Evolutionary conservation across 257 asterid species (phyloP).

Genomic region (Solanum bukasovii): DNA sequence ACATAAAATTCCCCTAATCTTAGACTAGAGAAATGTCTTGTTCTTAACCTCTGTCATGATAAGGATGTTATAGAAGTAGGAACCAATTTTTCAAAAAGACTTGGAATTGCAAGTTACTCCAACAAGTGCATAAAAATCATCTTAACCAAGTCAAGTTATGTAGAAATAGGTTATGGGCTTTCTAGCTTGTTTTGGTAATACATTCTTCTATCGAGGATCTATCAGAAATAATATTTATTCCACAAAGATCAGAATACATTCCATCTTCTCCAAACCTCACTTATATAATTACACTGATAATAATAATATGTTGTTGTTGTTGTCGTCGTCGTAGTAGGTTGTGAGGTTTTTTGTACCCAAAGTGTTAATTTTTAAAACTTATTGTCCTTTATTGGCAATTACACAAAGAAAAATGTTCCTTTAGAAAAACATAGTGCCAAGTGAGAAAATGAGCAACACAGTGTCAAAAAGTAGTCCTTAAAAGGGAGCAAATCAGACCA

Average conservation of each 20-base stretch:
- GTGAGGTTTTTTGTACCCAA: not conserved
- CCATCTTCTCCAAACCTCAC: no score
- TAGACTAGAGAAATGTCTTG: not conserved
- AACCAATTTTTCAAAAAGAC: not conserved
- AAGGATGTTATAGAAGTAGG: not conserved
- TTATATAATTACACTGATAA: not conserved
- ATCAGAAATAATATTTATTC: not conserved
- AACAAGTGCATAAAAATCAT: not conserved
- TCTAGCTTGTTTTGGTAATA: not conserved
- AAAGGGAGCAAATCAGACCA: conserved; percentile 1
- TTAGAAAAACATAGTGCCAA: not conserved
- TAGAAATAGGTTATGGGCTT: not conserved
- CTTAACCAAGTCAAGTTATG: not conserved
- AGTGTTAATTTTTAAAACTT: not conserved
- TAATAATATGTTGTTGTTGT: no score
- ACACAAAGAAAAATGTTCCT: not conserved
- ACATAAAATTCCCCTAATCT: not conserved
- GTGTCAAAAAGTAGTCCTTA: conserved; percentile 3
- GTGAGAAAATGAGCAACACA: not conserved
- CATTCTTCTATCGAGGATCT: not conserved
- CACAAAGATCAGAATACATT: no score
- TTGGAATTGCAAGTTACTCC: not conserved
- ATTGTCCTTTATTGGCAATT: not conserved
- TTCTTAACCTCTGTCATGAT: not conserved
- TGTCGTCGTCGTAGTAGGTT: not conserved